phyloP scores from a whole-genome alignment of 1,284 basidiomycete genomes.

The Ustilago crameri region DNA sequence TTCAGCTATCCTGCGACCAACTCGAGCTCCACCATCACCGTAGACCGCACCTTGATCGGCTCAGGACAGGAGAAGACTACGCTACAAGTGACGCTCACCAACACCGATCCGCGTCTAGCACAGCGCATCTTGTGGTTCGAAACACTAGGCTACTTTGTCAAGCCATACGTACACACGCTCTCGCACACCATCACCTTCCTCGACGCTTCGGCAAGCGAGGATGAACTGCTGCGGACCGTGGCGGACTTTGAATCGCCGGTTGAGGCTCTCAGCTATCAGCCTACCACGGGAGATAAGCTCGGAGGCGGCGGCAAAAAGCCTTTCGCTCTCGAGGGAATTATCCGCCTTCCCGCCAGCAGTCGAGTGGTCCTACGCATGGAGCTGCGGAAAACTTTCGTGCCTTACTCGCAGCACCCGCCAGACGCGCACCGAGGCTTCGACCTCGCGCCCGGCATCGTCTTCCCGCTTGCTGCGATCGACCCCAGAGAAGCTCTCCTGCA shows the following conservation, averaged over 20 bases:
- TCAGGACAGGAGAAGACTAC: constrained; percentile 80
- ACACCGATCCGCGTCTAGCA: constrained; percentile 71
- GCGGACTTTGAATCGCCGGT: constrained; percentile 49
- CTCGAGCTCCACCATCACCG: constrained; percentile 70
- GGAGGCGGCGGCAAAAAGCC: constrained; percentile 25
- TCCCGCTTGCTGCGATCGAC: constrained; percentile 65
- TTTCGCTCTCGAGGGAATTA: constrained; percentile 72
- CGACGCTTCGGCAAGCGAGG: constrained; percentile 4
- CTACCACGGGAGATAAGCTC: constrained; percentile 16
- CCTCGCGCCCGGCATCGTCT: constrained; percentile 74
- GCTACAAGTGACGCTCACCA: constrained; percentile 78
- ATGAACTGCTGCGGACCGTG: constrained; percentile 44
- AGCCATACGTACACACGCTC: constrained; percentile 87
- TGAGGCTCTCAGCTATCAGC: constrained; percentile 45
- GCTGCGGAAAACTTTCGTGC: constrained; percentile 84
- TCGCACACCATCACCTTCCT: constrained; percentile 65
- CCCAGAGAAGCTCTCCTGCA: constrained; percentile 3
- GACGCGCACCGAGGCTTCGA: constrained; percentile 96
- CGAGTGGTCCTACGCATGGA: constrained; percentile 78
- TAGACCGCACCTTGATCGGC: constrained; percentile 79
- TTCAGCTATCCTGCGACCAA: constrained; percentile 66
- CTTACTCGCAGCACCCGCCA: constrained; percentile 94
- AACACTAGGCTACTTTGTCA: constrained; percentile 91
- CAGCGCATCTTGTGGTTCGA: constrained; percentile 82
- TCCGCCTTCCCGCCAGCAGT: constrained; percentile 75